A percentile compares a stretch with the other conserved stretches of the same genome.
These are phyloP conservation scores for Schizosaccharomyces versatilis DNA, from an alignment of 1,139 yeast species.

Conservation along the genomic window DNA sequence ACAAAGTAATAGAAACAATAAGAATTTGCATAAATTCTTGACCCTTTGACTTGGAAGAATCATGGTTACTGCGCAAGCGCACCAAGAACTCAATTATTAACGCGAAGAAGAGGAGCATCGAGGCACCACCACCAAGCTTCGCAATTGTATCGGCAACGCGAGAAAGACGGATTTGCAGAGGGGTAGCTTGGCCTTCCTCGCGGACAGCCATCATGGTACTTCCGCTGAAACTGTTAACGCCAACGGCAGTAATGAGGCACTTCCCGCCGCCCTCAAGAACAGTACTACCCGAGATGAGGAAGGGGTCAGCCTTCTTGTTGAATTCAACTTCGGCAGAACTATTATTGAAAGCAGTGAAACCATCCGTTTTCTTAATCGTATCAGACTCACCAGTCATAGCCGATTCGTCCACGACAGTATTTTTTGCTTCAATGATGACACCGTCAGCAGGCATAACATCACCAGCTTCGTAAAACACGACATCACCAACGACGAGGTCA, in stretches of 20 bases:
- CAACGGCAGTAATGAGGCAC: conserved; percentile 77
- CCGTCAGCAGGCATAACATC: conserved; percentile 85
- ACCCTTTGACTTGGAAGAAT: conserved; percentile 55
- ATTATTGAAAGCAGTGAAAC: conserved; percentile 27
- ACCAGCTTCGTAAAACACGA: conserved; percentile 69
- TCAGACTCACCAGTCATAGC: conserved; percentile 86
- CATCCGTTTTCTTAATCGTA: conserved; percentile 47
- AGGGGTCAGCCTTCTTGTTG: conserved; percentile 39
- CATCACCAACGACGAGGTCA: conserved; percentile 68
- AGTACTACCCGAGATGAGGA: conserved; percentile 77
- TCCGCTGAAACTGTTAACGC: conserved; percentile 72
- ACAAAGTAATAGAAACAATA: conserved; percentile 74
- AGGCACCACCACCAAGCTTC: conserved; percentile 74
- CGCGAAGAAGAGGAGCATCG: conserved; percentile 53
- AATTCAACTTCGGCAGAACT: conserved; percentile 14
- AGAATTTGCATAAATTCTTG: conserved; percentile 62
- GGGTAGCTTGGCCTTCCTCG: conserved; percentile 55
- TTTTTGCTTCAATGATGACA: conserved; percentile 44
- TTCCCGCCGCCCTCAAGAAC: conserved; percentile 69
- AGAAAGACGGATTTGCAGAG: conserved; percentile 65
- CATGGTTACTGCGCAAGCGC: conserved; percentile 31
- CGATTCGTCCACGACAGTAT: conserved; percentile 75
- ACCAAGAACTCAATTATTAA: conserved; percentile 56
- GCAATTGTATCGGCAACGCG: conserved; percentile 81
- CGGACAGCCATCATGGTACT: conserved; percentile 59